phyloP scores from a whole-genome alignment of 2,329 filamentous ascomycete genomes.

The Ophiosphaerella narmari region DNA sequence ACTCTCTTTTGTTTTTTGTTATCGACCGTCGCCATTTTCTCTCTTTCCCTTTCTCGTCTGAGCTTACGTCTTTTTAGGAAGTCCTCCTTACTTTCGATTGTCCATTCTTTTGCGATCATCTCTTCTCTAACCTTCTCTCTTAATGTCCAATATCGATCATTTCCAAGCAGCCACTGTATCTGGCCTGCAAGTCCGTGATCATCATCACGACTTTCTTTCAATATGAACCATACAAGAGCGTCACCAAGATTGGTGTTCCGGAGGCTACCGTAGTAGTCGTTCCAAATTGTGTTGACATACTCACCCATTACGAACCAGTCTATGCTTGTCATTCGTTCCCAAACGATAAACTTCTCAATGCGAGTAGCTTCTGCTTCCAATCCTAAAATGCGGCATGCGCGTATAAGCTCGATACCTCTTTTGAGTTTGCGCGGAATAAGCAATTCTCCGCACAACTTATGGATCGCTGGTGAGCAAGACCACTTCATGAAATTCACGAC shows the following conservation, averaged over 20 bases:
- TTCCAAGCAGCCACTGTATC: conserved; percentile 6
- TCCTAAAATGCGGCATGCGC: conserved; percentile 4
- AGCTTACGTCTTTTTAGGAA: not conserved
- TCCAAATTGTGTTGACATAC: conserved; percentile 7
- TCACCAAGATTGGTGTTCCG: conserved; percentile 3
- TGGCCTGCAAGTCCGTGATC: conserved; percentile 4
- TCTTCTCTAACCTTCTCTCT: conserved; percentile 2
- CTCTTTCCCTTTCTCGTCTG: not conserved
- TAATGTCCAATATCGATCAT: conserved; percentile 2
- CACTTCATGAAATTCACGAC: conserved; percentile 10
- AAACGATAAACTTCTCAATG: not conserved
- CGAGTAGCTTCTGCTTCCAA: conserved; percentile 4
- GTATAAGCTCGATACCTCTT: conserved; percentile 4
- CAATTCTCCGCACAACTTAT: not conserved
- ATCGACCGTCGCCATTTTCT: not conserved
- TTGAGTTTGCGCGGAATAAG: conserved; percentile 4
- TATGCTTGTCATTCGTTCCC: not conserved
- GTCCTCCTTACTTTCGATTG: not conserved
- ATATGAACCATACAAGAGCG: conserved; percentile 3
- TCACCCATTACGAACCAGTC: not conserved
- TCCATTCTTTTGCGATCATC: conserved; percentile 3
- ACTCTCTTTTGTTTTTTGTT: too few relatives aligned
- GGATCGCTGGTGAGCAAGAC: not conserved
- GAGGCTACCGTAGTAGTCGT: not conserved
- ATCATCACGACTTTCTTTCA: not conserved